Base-by-base conservation (phyloP, 148 eudicot species). In the Cornus suecica region DNA sequence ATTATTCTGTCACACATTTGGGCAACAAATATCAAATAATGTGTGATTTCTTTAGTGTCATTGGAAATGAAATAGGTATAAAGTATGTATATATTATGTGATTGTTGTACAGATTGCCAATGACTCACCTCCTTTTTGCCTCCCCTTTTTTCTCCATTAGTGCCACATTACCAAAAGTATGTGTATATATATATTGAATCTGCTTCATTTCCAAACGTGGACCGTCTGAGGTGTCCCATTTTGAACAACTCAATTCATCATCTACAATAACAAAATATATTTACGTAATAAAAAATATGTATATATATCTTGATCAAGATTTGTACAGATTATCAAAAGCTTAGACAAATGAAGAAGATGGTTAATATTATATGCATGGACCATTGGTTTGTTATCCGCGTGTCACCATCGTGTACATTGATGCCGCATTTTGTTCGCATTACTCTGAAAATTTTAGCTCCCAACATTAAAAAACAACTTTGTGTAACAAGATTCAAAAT, bases 121-220 rank as follows among this genome's bases (percentile, higher is more conserved):
- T 4, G 45, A 41, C 5, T 9, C 45, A 2, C 51, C 51, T 45
- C 9, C 9, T 45, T 45, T 45, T 45, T 6, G 13, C 51, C 10
- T 13, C 9, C 51, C 2, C 5, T 6, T 13, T 20, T 58, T 58
- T 24, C 24, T 18, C 62, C 8, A 18, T 18, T 58, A 4, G 24
- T 66, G 70, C 64, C 70, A 74, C 70, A 74, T 74, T 25, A 9
- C 68, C 54, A 18, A 52, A 52, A 14, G n/a, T n/a, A n/a, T n/a
- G n/a, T n/a, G n/a, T n/a, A n/a, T n/a, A n/a, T n/a, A n/a, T n/a
- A n/a, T n/a, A 52, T 52, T 52, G 58, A 14, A 52, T 20, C 58
- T 52, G 58, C n/a, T 15, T 37, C 18, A 3, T 10, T 22, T 24
- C 13, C 34, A 63, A 3, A 71, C 74, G 37, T 71, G 74, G 60